These are phyloP conservation scores for Sistotremastrum niveocremeum DNA, from an alignment of 768 basidiomycete genomes.

Conservation along the genomic window DNA sequence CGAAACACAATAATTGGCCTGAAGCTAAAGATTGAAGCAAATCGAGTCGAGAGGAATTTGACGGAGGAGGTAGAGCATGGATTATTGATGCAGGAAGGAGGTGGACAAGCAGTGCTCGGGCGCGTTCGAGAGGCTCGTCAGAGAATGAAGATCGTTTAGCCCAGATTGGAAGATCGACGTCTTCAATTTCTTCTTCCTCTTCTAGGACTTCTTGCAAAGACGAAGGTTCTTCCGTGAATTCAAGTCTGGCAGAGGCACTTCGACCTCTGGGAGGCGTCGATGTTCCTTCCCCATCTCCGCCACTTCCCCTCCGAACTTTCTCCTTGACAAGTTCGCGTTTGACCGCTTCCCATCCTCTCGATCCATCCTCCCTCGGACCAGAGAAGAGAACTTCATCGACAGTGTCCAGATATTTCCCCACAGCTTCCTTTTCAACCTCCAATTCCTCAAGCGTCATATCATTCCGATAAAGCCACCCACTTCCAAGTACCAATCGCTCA, in stretches of 20 bases:
- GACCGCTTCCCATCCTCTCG: constrained; percentile 32
- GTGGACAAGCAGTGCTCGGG: constrained; percentile 42
- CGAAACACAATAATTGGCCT: constrained; percentile 66
- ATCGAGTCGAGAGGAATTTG: constrained; percentile 15
- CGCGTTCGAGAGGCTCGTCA: constrained; percentile 46
- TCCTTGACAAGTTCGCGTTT: constrained; percentile 32
- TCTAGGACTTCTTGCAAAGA: constrained; percentile 25
- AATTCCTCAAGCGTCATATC: constrained; percentile 44
- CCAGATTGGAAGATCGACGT: constrained; percentile 69
- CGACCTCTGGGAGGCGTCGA: constrained; percentile 7
- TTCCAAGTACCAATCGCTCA: constrained; percentile 63
- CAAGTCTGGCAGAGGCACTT: background rate
- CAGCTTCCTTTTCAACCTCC: constrained; percentile 39
- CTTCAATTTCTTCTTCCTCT: constrained; percentile 37
- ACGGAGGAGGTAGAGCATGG: constrained; percentile 20
- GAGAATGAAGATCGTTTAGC: constrained; percentile 45
- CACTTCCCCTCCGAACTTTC: constrained; percentile 13
- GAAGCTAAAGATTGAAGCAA: constrained; percentile 51
- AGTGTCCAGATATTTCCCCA: constrained; percentile 54
- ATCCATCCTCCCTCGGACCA: constrained; percentile 35
- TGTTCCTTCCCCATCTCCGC: background rate
- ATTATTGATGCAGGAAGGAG: constrained; percentile 50
- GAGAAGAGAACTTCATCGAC: constrained; percentile 67
- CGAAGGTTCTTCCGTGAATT: background rate
- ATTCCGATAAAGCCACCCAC: constrained; percentile 71